These are phyloP conservation scores for Scolecobasidium constrictum DNA, from an alignment of 2,329 filamentous ascomycete species.

Conservation along the genomic window DNA sequence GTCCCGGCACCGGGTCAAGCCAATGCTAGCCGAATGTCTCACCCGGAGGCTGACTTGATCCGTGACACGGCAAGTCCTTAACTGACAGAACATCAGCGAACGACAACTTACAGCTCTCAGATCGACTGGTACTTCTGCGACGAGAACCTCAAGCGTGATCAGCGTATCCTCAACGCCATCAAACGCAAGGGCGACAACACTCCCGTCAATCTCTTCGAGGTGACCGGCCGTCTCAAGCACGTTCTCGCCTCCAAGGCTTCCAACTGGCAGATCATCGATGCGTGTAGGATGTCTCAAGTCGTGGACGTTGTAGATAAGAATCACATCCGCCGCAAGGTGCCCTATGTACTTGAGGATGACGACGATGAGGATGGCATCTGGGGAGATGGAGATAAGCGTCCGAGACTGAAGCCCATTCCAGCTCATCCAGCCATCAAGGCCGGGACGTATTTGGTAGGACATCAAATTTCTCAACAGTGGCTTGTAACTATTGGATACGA, in stretches of 20 bases:
- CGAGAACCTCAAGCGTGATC: slow-evolving; percentile 32
- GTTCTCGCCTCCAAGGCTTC: background rate
- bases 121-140: slow-evolving; percentile 42
- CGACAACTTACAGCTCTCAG: slow-evolving; percentile 16
- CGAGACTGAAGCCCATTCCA: background rate
- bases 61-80: background rate
- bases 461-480: too few species aligned
- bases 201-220: background rate
- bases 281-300: slow-evolving; percentile 29
- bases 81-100: background rate
- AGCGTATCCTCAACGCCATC: slow-evolving; percentile 30
- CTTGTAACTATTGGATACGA: too few species aligned
- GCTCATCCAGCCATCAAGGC: background rate
- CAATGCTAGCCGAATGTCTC: background rate
- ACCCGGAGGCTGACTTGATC: background rate
- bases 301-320: slow-evolving; percentile 32
- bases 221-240: background rate
- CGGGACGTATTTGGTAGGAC: background rate
- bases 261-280: slow-evolving; percentile 22
- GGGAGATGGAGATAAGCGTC: background rate
- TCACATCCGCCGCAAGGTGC: slow-evolving; percentile 29
- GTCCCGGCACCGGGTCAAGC: background rate
- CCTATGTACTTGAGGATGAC: slow-evolving; percentile 22
- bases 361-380: background rate
- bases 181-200: slow-evolving; percentile 18